phyloP scores from a whole-genome alignment of 1,139 yeast species.

The Groenewaldozyma sp. region DNA sequence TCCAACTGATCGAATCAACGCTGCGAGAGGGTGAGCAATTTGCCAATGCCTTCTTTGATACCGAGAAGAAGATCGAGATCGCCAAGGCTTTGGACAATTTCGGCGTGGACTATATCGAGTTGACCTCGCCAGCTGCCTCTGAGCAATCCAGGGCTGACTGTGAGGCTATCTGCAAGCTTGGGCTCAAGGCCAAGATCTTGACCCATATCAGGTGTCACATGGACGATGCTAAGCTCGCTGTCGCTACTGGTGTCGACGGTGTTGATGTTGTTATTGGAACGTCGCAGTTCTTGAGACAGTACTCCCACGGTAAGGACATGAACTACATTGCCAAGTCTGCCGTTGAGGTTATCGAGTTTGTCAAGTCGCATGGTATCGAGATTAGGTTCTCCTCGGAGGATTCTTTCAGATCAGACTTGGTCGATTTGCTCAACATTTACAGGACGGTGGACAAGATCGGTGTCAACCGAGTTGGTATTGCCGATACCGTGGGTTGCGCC shows the following conservation, averaged over 20 bases:
- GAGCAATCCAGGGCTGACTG: slow-evolving; percentile 91
- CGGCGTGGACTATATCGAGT: slow-evolving; percentile 95
- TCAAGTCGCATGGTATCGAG: slow-evolving; percentile 94
- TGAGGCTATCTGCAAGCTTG: slow-evolving; percentile 96
- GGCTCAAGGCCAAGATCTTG: slow-evolving; percentile 87
- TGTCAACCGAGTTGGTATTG: slow-evolving; percentile 97
- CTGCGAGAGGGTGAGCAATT: slow-evolving; percentile 98
- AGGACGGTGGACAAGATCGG: slow-evolving; percentile 97
- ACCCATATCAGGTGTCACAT: slow-evolving; percentile 94
- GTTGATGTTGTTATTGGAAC: slow-evolving; percentile 98
- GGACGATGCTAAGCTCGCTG: slow-evolving; percentile 98
- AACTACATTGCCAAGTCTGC: slow-evolving; percentile 95
- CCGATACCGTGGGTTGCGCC: slow-evolving; percentile 98
- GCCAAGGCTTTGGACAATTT: slow-evolving; percentile 97
- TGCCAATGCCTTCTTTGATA: slow-evolving; percentile 91
- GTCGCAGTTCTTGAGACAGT: slow-evolving; percentile 88
- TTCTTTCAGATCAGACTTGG: slow-evolving; percentile 94
- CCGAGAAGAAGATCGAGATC: slow-evolving; percentile 93
- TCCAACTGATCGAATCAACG: slow-evolving; percentile 91
- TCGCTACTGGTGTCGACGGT: slow-evolving; percentile 97
- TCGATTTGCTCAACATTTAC: slow-evolving; percentile 88
- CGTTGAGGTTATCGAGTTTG: slow-evolving; percentile 93
- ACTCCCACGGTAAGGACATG: slow-evolving; percentile 98
- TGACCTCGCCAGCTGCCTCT: slow-evolving; percentile 95
- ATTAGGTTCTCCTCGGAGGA: slow-evolving; percentile 96